These are phyloP conservation scores for Boeremia lycopersici DNA, from an alignment of 2,329 filamentous ascomycete species.

Conservation along the genomic window DNA sequence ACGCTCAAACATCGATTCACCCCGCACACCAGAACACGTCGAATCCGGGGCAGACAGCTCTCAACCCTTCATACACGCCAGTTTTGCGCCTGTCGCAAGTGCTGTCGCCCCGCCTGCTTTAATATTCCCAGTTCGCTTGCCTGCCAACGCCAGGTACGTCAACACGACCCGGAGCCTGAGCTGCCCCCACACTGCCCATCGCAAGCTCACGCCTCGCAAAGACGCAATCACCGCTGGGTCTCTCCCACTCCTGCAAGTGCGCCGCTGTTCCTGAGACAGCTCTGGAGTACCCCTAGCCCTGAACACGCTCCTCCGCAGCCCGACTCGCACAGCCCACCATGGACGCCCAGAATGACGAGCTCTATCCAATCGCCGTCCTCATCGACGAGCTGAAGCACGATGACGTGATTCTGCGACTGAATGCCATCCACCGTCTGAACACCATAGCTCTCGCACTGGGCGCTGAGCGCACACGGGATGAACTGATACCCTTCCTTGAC, in stretches of 20 bases:
- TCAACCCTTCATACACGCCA: slow-evolving; percentile 8
- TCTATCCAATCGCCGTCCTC: slow-evolving; percentile 98
- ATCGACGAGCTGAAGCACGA: slow-evolving; percentile 99
- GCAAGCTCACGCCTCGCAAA: slow-evolving; percentile 29
- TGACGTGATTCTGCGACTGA: slow-evolving; percentile 95
- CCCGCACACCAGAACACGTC: slow-evolving; percentile 14
- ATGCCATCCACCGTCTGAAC: slow-evolving; percentile 96
- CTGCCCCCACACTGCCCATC: slow-evolving; percentile 28
- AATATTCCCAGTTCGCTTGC: slow-evolving; percentile 33
- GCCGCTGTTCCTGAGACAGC: slow-evolving; percentile 13
- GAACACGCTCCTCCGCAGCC: slow-evolving; percentile 24
- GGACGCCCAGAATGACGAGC: slow-evolving; percentile 97
- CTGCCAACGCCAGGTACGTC: slow-evolving; percentile 44
- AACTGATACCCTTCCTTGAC: slow-evolving; percentile 98
- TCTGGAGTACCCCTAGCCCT: slow-evolving; percentile 30
- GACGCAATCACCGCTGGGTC: not conserved
- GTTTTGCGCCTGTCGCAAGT: slow-evolving; percentile 16
- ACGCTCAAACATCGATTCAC: slow-evolving; percentile 26
- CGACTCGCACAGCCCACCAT: slow-evolving; percentile 57
- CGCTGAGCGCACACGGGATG: slow-evolving; percentile 94
- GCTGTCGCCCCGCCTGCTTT: slow-evolving; percentile 23
- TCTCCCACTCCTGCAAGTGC: slow-evolving; percentile 21
- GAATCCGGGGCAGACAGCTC: slow-evolving; percentile 23
- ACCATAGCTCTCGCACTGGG: slow-evolving; percentile 97
- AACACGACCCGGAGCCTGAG: slow-evolving; percentile 37